These are phyloP conservation scores for Gnaphalium uliginosum DNA, from an alignment of 129 eudicot genomes.

Conservation along the genomic window DNA sequence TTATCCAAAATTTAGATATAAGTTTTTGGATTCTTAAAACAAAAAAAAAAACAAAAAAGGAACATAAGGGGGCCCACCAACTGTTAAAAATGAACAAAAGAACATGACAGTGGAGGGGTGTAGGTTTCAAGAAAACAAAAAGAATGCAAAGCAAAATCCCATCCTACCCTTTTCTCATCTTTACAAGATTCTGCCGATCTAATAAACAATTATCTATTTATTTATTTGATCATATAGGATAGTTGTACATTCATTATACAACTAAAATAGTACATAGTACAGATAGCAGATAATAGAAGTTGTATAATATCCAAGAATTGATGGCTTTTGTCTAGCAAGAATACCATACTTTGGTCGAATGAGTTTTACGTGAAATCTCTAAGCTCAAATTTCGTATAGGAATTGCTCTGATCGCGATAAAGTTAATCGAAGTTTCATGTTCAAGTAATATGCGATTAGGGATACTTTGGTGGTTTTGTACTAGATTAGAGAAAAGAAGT, in stretches of 20 bases:
- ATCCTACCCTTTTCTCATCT: conserved; percentile 17
- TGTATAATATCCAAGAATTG: no score
- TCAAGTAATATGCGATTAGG: no score
- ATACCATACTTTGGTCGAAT: no score
- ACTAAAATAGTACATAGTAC: not conserved
- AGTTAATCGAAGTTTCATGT: not conserved
- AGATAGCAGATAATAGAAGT: no score
- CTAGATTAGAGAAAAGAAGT: conserved; percentile 28
- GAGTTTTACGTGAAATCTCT: no score
- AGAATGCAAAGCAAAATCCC: conserved; percentile 34
- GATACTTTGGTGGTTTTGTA: conserved; percentile 2
- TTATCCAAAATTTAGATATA: no score
- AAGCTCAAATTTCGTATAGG: no score
- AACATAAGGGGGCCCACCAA: conserved; percentile 48
- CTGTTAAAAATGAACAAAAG: conserved; percentile 16
- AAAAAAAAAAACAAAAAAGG: conserved; percentile 21
- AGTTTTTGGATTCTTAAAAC: no score
- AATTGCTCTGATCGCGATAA: no score
- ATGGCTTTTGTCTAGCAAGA: no score
- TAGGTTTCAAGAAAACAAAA: conserved; percentile 41
- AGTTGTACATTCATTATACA: not conserved
- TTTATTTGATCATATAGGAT: not conserved
- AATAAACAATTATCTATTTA: conserved; percentile 1
- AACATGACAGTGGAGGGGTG: conserved; percentile 37
- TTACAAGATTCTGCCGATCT: conserved; percentile 35